Evolutionary conservation across 139 green algal species (phyloP).

Genomic region (Haematococcus lacustris): DNA sequence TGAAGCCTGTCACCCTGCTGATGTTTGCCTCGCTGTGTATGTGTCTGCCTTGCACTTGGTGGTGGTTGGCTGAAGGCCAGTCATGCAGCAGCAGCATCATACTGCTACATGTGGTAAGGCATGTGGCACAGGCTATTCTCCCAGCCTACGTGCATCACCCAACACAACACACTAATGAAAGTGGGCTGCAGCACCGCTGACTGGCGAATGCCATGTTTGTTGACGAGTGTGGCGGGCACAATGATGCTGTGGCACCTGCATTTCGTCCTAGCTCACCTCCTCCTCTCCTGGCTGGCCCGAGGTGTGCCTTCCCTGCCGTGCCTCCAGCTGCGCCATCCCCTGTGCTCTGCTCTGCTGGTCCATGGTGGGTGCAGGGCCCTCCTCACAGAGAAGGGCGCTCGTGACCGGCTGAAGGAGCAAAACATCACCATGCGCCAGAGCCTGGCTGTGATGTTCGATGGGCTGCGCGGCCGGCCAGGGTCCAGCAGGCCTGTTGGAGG

Average conservation of each 20-base stretch:
- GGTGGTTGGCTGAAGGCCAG: no score
- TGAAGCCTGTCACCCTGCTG: not conserved
- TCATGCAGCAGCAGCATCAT: no score
- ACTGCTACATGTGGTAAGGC: no score
- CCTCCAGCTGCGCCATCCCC: not conserved
- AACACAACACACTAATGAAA: no score
- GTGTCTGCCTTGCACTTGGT: not conserved
- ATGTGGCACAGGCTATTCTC: no score
- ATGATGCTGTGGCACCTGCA: not conserved
- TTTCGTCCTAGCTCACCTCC: not conserved
- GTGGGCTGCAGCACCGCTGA: no score
- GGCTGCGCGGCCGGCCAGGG: not conserved
- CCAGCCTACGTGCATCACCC: no score
- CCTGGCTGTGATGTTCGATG: constrained; percentile 14
- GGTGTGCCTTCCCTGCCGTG: not conserved
- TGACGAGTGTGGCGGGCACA: no score
- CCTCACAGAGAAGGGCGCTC: constrained; percentile 32
- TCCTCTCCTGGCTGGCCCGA: not conserved
- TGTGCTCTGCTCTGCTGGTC: not conserved
- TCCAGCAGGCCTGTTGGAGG: not conserved
- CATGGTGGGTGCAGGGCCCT: constrained; percentile 8
- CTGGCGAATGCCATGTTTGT: no score
- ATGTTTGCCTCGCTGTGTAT: not conserved
- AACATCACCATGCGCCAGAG: constrained; percentile 43
- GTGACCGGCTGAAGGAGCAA: constrained; percentile 16